Evolutionary conservation across 2,329 filamentous ascomycete species (phyloP), one percentile per base, ranked within the genome.

Genomic region (Salinomyces thailandicus): DNA sequence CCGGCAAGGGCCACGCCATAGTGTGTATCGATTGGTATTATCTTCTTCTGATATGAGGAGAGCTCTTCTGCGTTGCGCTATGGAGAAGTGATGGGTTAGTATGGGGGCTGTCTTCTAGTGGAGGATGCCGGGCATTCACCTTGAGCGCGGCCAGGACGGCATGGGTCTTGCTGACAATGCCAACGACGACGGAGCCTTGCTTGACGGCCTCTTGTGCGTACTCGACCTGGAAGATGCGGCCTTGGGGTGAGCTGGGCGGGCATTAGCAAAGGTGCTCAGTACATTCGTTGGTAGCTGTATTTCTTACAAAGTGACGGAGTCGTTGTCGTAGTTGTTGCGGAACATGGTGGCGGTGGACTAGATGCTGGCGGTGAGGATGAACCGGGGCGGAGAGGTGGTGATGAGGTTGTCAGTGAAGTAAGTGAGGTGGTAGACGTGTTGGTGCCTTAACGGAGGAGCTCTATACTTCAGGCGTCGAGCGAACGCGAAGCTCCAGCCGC

Each of bases 291-390:
- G 22, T 26, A n/a, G 22, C n/a, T 3, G 22, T 9, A 9, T 12
- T 17, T 67, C 80, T 68, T 74, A 94, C 86, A 96, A 98, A 68
- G 91, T 98, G 68, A 96, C 87, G 47, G 89, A 93, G 68, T 98
- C 91, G 78, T 98, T 98, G 72, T 98, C 91, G 75, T 98, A 98
- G 69, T 96, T 96, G 75, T 98, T 98, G 68, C 91, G 78, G 71
- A 98, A 98, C 91, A 98, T 96, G 58, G 58, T 79, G 73, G 49
- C 46, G n/a, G n/a, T n/a, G n/a, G n/a, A n/a, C n/a, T n/a, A n/a
- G n/a, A n/a, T n/a, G n/a, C n/a, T n/a, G n/a, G n/a, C n/a, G n/a
- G n/a, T n/a, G n/a, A n/a, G n/a, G n/a, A n/a, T n/a, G n/a, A n/a
- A n/a, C n/a, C n/a, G n/a, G n/a, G n/a, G n/a, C n/a, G n/a, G n/a